A percentile compares a stretch with the other conserved stretches of the same genome.
These are phyloP conservation scores for Candida labiduridarum DNA, from an alignment of 1,139 yeast genomes.

Conservation along the genomic window DNA sequence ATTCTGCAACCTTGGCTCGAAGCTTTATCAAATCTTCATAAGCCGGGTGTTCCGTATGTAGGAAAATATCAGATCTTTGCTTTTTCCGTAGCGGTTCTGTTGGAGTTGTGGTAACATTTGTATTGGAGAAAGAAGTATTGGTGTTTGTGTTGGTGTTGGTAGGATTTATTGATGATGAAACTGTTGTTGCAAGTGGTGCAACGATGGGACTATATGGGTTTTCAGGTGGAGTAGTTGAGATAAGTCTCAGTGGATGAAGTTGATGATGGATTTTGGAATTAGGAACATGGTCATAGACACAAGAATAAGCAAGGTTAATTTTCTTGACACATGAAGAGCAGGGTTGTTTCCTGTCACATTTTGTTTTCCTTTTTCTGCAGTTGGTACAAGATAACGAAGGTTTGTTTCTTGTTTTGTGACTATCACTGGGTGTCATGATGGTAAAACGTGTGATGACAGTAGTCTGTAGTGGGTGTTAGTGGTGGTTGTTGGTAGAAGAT, in stretches of 20 bases:
- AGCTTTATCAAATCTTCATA: constrained; percentile 9
- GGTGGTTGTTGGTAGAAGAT: too few relatives aligned
- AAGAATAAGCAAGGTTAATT: constrained; percentile 20
- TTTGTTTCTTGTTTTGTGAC: constrained; percentile 19
- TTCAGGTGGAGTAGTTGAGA: background rate
- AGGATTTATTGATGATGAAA: background rate
- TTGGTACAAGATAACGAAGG: constrained; percentile 28
- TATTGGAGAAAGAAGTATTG: background rate
- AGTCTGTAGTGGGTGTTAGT: background rate
- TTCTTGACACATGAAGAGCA: constrained; percentile 29
- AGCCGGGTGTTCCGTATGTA: background rate
- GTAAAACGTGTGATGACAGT: background rate
- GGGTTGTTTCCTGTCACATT: constrained; percentile 32
- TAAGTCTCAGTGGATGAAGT: background rate
- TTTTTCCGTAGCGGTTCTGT: background rate
- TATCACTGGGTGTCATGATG: background rate
- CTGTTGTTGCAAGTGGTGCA: background rate
- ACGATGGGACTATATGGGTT: background rate
- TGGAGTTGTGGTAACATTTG: background rate
- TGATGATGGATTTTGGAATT: background rate
- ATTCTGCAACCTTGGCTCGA: constrained; percentile 6
- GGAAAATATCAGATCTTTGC: background rate
- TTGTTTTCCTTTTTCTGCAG: constrained; percentile 32
- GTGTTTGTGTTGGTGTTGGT: background rate
- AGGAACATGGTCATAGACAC: constrained; percentile 22